Percentiles rank a stretch among this genome's conserved stretches.
Evolutionary conservation across 768 basidiomycete species (phyloP).

Genomic region (Paxillus ammoniavirescens): DNA sequence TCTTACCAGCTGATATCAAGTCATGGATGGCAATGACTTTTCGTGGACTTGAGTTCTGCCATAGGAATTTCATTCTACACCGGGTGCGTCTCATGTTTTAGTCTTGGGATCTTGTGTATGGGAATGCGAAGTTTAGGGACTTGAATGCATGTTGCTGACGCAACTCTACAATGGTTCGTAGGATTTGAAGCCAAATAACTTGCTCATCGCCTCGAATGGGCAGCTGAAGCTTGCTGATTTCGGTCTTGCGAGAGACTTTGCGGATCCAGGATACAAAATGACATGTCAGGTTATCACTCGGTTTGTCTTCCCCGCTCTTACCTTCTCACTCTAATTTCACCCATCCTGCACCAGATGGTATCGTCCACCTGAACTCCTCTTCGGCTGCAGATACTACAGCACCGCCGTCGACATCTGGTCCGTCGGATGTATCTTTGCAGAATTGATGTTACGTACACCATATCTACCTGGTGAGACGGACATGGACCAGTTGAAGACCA

Average conservation of each 20-base stretch:
- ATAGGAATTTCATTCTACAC: slow-evolving; percentile 91
- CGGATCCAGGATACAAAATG: slow-evolving; percentile 95
- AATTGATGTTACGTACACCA: slow-evolving; percentile 93
- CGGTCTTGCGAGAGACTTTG: slow-evolving; percentile 94
- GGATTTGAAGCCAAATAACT: slow-evolving; percentile 99
- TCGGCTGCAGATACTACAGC: slow-evolving; percentile 87
- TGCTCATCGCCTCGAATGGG: slow-evolving; percentile 88
- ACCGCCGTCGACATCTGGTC: slow-evolving; percentile 96
- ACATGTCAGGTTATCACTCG: slow-evolving; percentile 97
- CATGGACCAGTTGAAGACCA: slow-evolving; percentile 95
- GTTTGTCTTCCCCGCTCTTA: slow-evolving; percentile 40
- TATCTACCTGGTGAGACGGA: slow-evolving; percentile 95
- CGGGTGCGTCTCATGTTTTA: slow-evolving; percentile 53
- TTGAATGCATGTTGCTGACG: slow-evolving; percentile 10
- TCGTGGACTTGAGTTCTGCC: slow-evolving; percentile 97
- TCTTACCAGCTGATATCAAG: slow-evolving; percentile 95
- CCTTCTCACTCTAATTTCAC: slow-evolving; percentile 1
- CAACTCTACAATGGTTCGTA: slow-evolving; percentile 30
- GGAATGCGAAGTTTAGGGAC: slow-evolving; percentile 7
- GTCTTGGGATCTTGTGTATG: slow-evolving; percentile 7
- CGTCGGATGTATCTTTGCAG: slow-evolving; percentile 96
- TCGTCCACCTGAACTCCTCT: slow-evolving; percentile 92
- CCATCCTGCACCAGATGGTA: slow-evolving; percentile 77
- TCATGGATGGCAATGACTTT: slow-evolving; percentile 99
- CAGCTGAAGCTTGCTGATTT: slow-evolving; percentile 98